Conservation (phyloP, 2,329 filamentous ascomycete genomes). For the Tympanopsis confertula region DNA sequence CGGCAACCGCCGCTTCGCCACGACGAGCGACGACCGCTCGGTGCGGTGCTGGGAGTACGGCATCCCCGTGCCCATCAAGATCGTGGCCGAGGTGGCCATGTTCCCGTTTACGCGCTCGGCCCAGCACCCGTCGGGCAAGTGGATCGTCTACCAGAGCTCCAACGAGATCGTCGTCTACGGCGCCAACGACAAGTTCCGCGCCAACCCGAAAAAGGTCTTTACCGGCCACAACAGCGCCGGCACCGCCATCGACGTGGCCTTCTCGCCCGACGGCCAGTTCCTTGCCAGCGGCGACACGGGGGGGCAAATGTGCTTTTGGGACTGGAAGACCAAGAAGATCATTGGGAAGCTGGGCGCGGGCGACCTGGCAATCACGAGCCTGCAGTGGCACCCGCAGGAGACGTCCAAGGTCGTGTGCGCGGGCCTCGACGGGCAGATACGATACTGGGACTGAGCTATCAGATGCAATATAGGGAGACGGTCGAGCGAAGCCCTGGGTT, state of each 20-base stretch:
- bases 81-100: slow-evolving; percentile 96
- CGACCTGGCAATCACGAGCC: slow-evolving; percentile 66
- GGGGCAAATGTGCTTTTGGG: slow-evolving; percentile 92
- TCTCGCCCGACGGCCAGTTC: slow-evolving; percentile 86
- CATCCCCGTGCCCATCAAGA: slow-evolving; percentile 96
- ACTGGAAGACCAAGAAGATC: slow-evolving; percentile 99
- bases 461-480: no score
- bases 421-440: slow-evolving; percentile 76
- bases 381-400: slow-evolving; percentile 96
- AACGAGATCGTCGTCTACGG: slow-evolving; percentile 97
- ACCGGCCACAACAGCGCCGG: slow-evolving; percentile 92
- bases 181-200: slow-evolving; percentile 86
- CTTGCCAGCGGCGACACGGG: slow-evolving; percentile 76
- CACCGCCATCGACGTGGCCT: slow-evolving; percentile 78
- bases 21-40: slow-evolving; percentile 93
- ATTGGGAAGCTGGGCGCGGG: slow-evolving; percentile 88
- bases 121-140: slow-evolving; percentile 80
- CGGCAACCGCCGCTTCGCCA: slow-evolving; percentile 88
- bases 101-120: slow-evolving; percentile 83
- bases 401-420: slow-evolving; percentile 87
- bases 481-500: no score
- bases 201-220: slow-evolving; percentile 95
- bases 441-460: slow-evolving; percentile 77
- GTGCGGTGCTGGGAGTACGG: slow-evolving; percentile 96
- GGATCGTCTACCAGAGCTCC: slow-evolving; percentile 81